Conservation (phyloP, 179 eudicot species). For the Beta corolliflora region DNA sequence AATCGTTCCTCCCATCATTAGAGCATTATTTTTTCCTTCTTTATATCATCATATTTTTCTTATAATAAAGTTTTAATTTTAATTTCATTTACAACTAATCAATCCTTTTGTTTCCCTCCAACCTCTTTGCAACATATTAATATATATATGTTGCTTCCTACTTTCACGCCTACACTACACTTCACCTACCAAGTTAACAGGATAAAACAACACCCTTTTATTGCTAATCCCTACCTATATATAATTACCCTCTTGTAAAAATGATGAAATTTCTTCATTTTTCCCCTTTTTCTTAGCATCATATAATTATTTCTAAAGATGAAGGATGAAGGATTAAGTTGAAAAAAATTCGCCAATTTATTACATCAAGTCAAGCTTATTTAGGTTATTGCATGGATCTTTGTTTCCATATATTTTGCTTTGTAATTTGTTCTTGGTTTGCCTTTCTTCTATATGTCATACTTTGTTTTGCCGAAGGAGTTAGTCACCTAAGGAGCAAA, state of each 20-base stretch:
- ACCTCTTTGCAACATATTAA: not conserved
- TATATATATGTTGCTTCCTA: conserved; percentile 9
- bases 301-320: conserved; percentile 8
- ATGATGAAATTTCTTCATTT: not conserved
- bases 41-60: not conserved
- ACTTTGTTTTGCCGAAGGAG: conserved; percentile 26
- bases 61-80: not conserved
- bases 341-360: not conserved
- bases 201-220: conserved; percentile 18
- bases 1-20: conserved; percentile 41
- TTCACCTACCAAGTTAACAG: conserved; percentile 71
- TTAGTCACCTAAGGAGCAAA: conserved; percentile 8
- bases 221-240: conserved; percentile 17
- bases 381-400: conserved; percentile 28
- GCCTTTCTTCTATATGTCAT: conserved; percentile 28
- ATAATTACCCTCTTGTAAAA: not conserved
- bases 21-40: conserved; percentile 7
- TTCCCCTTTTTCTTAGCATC: not conserved
- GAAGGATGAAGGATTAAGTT: not conserved
- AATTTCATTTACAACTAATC: not conserved
- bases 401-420: conserved; percentile 21
- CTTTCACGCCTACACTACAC: conserved; percentile 59
- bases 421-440: conserved; percentile 23
- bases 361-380: not conserved
- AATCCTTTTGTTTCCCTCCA: not conserved